Conservation (phyloP, 768 basidiomycete species). For the Phylloporus rhodoxanthus region DNA sequence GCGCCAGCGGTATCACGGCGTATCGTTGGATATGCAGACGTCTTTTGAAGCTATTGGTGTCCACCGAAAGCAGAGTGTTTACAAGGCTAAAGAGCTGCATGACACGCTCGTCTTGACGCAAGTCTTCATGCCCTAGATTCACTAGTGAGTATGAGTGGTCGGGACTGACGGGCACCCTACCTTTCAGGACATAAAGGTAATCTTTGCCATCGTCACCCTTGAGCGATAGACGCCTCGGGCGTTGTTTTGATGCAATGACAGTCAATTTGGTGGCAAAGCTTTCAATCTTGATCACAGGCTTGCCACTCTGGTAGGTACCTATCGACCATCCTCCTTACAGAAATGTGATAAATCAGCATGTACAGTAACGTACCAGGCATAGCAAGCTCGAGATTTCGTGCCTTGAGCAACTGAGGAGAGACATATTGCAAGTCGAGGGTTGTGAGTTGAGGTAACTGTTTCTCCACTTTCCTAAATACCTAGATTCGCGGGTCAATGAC, state of each 20-base stretch:
- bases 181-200: slow-evolving; percentile 89
- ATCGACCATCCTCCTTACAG: background rate
- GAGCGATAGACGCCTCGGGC: slow-evolving; percentile 81
- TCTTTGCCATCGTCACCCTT: slow-evolving; percentile 90
- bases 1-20: slow-evolving; percentile 90
- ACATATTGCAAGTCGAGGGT: slow-evolving; percentile 95
- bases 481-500: slow-evolving; percentile 25
- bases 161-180: slow-evolving; percentile 30
- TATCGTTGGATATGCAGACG: slow-evolving; percentile 91
- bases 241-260: slow-evolving; percentile 95
- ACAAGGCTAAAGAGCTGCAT: slow-evolving; percentile 99
- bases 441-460: slow-evolving; percentile 82
- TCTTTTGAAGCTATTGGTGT: slow-evolving; percentile 93
- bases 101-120: slow-evolving; percentile 97
- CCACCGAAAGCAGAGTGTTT: slow-evolving; percentile 88
- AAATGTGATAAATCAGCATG: background rate
- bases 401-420: slow-evolving; percentile 85
- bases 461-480: slow-evolving; percentile 96
- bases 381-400: slow-evolving; percentile 88
- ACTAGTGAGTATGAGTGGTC: background rate
- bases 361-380: slow-evolving; percentile 64
- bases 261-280: slow-evolving; percentile 86
- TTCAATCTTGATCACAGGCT: slow-evolving; percentile 71
- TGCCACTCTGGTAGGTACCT: slow-evolving; percentile 92
- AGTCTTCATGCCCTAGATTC: slow-evolving; percentile 84